Percentiles rank a stretch among this genome's conserved stretches.
Evolutionary conservation across 1,284 basidiomycete genomes (phyloP).

Genomic region (Malassezia equina): DNA sequence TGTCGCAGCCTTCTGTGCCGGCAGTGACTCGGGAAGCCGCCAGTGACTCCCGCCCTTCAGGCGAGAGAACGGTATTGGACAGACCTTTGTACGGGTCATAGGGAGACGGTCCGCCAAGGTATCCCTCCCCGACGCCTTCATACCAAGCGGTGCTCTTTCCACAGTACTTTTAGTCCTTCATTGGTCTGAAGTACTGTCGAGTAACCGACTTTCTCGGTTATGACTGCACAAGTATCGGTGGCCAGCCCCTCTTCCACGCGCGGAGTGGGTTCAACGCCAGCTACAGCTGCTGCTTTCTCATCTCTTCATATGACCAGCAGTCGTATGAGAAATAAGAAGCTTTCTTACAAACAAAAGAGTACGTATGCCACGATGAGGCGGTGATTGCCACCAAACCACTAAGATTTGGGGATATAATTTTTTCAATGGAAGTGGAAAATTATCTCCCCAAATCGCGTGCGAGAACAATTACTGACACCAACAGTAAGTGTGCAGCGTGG

Average conservation of each 20-base stretch:
- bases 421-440: constrained; percentile 1
- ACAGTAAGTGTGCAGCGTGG: constrained; percentile 37
- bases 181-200: constrained; percentile 18
- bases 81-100: not conserved
- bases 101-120: not conserved
- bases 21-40: not conserved
- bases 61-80: constrained; percentile 4
- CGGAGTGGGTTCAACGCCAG: not conserved
- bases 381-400: not conserved
- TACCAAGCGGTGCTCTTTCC: not conserved
- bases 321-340: constrained; percentile 40
- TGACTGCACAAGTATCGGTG: constrained; percentile 13
- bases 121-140: constrained; percentile 2
- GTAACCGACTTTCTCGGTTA: constrained; percentile 1
- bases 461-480: constrained; percentile 2
- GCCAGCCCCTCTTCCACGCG: constrained; percentile 4
- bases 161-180: constrained; percentile 19
- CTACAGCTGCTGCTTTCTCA: not conserved
- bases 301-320: constrained; percentile 24
- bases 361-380: constrained; percentile 10
- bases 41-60: constrained; percentile 6
- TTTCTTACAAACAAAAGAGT: constrained; percentile 37
- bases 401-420: constrained; percentile 12
- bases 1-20: not conserved
- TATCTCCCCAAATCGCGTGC: not conserved